Evolutionary conservation across 2,329 filamentous ascomycete genomes (phyloP).

Genomic region (Neofusicoccum ribis): DNA sequence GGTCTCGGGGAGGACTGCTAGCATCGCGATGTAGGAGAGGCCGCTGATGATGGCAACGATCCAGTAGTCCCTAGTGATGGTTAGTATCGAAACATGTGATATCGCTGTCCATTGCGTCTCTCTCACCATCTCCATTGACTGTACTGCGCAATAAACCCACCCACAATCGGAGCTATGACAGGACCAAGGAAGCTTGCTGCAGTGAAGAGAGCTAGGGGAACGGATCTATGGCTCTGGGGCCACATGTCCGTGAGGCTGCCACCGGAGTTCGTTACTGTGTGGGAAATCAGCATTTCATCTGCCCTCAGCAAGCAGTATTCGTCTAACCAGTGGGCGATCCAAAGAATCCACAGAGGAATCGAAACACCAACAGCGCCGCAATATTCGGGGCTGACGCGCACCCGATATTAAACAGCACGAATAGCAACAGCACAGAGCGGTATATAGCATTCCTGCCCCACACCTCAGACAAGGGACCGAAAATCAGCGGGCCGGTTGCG

Average conservation of each 20-base stretch:
- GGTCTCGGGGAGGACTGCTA: constrained; percentile 62
- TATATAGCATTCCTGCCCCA: constrained; percentile 54
- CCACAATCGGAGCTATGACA: constrained; percentile 48
- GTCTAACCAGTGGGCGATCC: constrained; percentile 65
- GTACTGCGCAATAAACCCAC: constrained; percentile 53
- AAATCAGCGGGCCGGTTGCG: constrained; percentile 52
- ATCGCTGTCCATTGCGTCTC: too few species aligned
- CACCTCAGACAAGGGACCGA: constrained; percentile 58
- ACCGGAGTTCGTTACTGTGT: constrained; percentile 20
- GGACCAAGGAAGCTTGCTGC: constrained; percentile 52
- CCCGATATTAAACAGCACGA: constrained; percentile 55
- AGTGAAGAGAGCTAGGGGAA: constrained; percentile 58
- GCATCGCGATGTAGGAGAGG: constrained; percentile 26
- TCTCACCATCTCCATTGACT: constrained; percentile 63
- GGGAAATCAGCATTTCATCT: constrained; percentile 36
- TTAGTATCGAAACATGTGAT: too few species aligned
- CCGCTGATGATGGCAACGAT: constrained; percentile 73
- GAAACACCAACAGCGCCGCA: constrained; percentile 44
- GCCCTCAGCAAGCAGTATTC: constrained; percentile 53
- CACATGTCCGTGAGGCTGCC: constrained; percentile 66
- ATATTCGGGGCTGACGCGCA: constrained; percentile 45
- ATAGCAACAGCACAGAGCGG: constrained; percentile 52
- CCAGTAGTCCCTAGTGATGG: constrained; percentile 58
- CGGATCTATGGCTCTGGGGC: constrained; percentile 80
- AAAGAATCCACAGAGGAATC: constrained; percentile 57